Evolutionary conservation across 495 filamentous ascomycete genomes (phyloP).

Genomic region (Tuber calosporum): DNA sequence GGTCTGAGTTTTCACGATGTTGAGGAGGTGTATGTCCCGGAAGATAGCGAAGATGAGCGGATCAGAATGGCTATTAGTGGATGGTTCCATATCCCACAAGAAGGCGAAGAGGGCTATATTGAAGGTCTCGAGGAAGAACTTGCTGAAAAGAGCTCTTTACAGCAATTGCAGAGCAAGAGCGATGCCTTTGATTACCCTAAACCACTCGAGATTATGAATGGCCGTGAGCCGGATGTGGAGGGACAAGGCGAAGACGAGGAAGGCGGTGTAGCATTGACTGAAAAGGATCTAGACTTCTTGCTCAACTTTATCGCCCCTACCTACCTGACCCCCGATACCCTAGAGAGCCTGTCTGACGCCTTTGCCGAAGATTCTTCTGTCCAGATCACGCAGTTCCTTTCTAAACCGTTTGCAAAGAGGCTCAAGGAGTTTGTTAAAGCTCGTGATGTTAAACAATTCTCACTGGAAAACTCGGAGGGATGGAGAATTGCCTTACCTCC

Average conservation of each 20-base stretch:
- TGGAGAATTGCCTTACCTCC: conserved; percentile 80
- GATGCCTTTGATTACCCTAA: conserved; percentile 80
- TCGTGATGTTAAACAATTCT: conserved; percentile 50
- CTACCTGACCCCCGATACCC: conserved; percentile 89
- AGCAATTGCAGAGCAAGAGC: conserved; percentile 83
- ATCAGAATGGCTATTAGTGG: conserved; percentile 96
- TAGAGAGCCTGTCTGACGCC: conserved; percentile 67
- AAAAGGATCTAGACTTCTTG: conserved; percentile 74
- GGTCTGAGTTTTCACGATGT: conserved; percentile 98
- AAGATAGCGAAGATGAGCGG: conserved; percentile 59
- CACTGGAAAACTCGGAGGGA: conserved; percentile 53
- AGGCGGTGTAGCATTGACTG: conserved; percentile 54
- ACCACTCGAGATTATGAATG: conserved; percentile 46
- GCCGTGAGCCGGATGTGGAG: conserved; percentile 47
- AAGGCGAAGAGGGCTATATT: conserved; percentile 88
- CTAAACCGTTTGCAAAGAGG: conserved; percentile 61
- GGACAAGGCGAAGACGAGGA: conserved; percentile 43
- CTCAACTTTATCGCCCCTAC: conserved; percentile 80
- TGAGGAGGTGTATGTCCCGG: conserved; percentile 74
- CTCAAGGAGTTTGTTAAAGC: conserved; percentile 62
- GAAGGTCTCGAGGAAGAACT: conserved; percentile 80
- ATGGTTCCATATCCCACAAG: conserved; percentile 98
- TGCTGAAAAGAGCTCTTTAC: conserved; percentile 77
- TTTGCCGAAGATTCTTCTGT: conserved; percentile 79
- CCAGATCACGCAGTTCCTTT: conserved; percentile 67